These are phyloP conservation scores for Ogataea corticis DNA, from an alignment of 805 yeast genomes.

Conservation along the genomic window DNA sequence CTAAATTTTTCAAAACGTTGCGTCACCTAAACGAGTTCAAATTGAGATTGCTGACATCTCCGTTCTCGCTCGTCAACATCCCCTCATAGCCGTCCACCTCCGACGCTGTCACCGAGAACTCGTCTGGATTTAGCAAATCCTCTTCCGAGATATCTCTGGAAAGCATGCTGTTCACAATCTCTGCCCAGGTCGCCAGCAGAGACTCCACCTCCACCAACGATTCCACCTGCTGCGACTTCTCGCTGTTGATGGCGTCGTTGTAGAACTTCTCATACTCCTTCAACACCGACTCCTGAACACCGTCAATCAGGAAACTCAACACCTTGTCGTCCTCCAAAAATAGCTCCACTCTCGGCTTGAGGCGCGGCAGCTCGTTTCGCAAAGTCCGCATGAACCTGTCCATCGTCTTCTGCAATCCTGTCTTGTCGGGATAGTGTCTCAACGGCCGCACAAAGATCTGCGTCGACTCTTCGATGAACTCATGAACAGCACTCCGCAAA, in stretches of 20 bases:
- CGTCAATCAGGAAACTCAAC: conserved; percentile 55
- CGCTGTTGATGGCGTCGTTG: conserved; percentile 29
- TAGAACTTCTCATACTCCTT: conserved; percentile 59
- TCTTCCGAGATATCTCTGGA: conserved; percentile 20
- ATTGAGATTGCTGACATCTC: conserved; percentile 25
- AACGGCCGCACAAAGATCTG: conserved; percentile 50
- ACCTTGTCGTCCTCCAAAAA: conserved; percentile 60
- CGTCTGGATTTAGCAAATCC: conserved; percentile 13
- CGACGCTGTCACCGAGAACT: conserved; percentile 9
- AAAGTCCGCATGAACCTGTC: conserved; percentile 49
- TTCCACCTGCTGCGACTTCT: conserved; percentile 36
- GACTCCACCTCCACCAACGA: conserved; percentile 67
- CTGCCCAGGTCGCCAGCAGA: conserved; percentile 42
- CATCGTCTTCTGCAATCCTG: conserved; percentile 18
- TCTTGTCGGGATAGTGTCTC: conserved; percentile 17
- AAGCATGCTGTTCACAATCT: conserved; percentile 34
- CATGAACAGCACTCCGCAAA: conserved; percentile 67
- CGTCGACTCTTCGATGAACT: conserved; percentile 61
- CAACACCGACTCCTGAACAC: conserved; percentile 61
- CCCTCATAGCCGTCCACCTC: conserved; percentile 16
- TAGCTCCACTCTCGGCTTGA: conserved; percentile 50
- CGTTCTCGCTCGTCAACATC: conserved; percentile 20
- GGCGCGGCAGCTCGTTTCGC: conserved; percentile 54
- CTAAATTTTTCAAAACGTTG: too few species aligned
- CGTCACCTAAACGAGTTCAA: conserved; percentile 16